Percentiles rank a stretch among this genome's conserved stretches.
phyloP scores from a whole-genome alignment of 352 stramenopile genomes.

The Thalassiosira ordinaria region DNA sequence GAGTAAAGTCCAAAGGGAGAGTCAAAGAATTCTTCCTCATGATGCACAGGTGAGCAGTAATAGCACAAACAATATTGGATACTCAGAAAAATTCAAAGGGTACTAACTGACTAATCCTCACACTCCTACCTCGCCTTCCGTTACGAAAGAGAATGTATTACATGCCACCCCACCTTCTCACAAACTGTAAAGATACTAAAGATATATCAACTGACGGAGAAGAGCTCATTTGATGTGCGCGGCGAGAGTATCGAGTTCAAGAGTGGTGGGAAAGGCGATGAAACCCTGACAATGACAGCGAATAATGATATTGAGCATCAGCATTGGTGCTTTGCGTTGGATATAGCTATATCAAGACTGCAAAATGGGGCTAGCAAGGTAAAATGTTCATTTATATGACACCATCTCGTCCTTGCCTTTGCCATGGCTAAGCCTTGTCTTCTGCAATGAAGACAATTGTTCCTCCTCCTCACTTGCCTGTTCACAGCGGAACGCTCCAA shows the following conservation, averaged over 20 bases:
- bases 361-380: slow-evolving; percentile 31
- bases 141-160: slow-evolving; percentile 58
- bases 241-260: slow-evolving; percentile 43
- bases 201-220: slow-evolving; percentile 33
- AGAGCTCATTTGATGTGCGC: slow-evolving; percentile 37
- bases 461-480: slow-evolving; percentile 38
- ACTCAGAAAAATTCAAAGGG: too few species aligned
- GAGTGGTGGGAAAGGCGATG: slow-evolving; percentile 30
- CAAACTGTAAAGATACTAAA: slow-evolving; percentile 40
- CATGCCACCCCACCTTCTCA: slow-evolving; percentile 35
- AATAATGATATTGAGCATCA: slow-evolving; percentile 49
- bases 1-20: slow-evolving; percentile 39
- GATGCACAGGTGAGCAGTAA: slow-evolving; percentile 46
- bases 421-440: neutral
- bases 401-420: neutral
- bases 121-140: too few species aligned
- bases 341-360: slow-evolving; percentile 23
- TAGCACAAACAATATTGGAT: too few species aligned
- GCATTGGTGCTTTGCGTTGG: slow-evolving; percentile 41
- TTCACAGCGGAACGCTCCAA: slow-evolving; percentile 38
- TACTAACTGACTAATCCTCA: too few species aligned
- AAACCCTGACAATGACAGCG: slow-evolving; percentile 33
- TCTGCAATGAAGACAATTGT: slow-evolving; percentile 21
- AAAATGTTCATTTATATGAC: neutral
- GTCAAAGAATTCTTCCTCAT: slow-evolving; percentile 52